Percentiles rank a stretch among this genome's conserved stretches.
phyloP scores from a whole-genome alignment of 306 rosid genomes.

The Ammopiptanthus mongolicus region DNA sequence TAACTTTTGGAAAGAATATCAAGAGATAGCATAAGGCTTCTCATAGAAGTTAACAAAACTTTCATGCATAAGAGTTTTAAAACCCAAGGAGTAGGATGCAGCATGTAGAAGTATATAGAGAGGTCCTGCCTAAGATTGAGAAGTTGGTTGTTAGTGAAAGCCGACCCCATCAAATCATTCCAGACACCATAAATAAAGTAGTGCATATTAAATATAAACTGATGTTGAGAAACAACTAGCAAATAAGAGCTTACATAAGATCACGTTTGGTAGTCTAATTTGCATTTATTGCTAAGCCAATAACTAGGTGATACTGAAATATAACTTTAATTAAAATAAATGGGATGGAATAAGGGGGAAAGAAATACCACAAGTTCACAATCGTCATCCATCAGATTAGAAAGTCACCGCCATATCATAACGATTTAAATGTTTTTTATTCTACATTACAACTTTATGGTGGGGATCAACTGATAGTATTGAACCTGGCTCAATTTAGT shows the following conservation, averaged over 20 bases:
- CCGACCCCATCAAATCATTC: not conserved
- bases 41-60: too few relatives aligned
- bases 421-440: not conserved
- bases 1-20: constrained; percentile 3
- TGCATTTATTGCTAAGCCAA: not conserved
- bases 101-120: too few relatives aligned
- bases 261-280: not conserved
- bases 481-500: not conserved
- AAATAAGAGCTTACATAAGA: constrained; percentile 2
- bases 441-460: not conserved
- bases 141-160: not conserved
- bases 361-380: not conserved
- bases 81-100: too few relatives aligned
- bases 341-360: not conserved
- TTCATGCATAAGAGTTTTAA: too few relatives aligned
- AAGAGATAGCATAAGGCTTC: not conserved
- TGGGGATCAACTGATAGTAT: too few relatives aligned
- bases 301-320: not conserved
- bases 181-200: not conserved
- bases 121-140: not conserved
- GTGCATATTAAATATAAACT: not conserved
- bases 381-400: not conserved
- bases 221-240: not conserved
- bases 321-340: not conserved
- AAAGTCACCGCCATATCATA: not conserved